phyloP scores from a whole-genome alignment of 345 rosid species.

The Lumnitzera littorea region DNA sequence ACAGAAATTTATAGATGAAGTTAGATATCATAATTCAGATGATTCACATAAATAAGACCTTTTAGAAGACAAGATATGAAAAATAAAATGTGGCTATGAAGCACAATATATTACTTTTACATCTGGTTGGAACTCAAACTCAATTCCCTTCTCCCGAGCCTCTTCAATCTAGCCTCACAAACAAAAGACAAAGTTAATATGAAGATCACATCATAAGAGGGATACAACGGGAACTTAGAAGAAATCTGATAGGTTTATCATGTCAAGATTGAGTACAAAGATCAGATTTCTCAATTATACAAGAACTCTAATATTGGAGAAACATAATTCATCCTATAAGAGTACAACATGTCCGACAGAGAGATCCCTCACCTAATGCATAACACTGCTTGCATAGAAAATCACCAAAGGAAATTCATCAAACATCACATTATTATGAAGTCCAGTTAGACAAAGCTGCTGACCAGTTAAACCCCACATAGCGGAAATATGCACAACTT shows the following conservation, averaged over 20 bases:
- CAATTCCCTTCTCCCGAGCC: constrained; percentile 72
- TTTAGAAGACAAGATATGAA: constrained; percentile 6
- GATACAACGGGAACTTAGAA: neutral
- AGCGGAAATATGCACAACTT: too few species aligned
- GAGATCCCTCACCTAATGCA: too few species aligned
- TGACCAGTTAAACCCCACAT: too few species aligned
- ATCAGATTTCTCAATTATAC: too few species aligned
- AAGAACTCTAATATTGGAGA: too few species aligned
- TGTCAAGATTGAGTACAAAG: too few species aligned
- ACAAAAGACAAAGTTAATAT: constrained; percentile 1
- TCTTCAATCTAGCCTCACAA: constrained; percentile 55
- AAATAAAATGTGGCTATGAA: neutral
- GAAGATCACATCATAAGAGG: neutral
- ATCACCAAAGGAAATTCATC: too few species aligned
- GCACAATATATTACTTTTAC: constrained; percentile 34
- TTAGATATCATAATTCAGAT: constrained; percentile 4
- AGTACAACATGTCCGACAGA: too few species aligned
- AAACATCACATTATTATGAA: too few species aligned
- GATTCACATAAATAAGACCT: neutral
- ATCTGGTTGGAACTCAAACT: constrained; percentile 75
- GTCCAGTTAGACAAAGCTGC: too few species aligned
- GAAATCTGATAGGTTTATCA: neutral
- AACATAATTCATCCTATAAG: too few species aligned
- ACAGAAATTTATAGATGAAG: constrained; percentile 10
- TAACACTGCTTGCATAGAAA: too few species aligned